A percentile compares a stretch with the other conserved stretches of the same genome.
Conservation (phyloP, 441 rosid genomes). For the Manihot esculenta region DNA sequence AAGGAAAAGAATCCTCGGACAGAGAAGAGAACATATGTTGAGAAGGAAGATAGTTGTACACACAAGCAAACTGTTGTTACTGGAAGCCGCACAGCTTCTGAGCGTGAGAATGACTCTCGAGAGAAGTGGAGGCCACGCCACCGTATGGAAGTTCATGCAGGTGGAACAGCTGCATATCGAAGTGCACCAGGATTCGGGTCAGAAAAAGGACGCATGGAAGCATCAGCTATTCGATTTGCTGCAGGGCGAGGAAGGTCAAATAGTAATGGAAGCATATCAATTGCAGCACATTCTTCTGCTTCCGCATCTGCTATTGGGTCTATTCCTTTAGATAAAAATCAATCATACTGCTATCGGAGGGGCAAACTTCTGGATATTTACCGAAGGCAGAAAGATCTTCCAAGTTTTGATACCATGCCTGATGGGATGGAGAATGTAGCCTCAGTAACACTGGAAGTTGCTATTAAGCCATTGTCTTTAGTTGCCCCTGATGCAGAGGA, state of each 20-base stretch:
- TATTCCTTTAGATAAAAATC: constrained; percentile 25
- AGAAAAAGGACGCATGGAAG: constrained; percentile 67
- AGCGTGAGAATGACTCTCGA: constrained; percentile 72
- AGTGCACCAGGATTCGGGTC: constrained; percentile 68
- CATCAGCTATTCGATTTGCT: constrained; percentile 56
- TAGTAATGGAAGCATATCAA: constrained; percentile 15
- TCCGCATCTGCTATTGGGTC: constrained; percentile 28
- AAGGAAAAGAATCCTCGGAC: constrained; percentile 68
- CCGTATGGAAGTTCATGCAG: constrained; percentile 34
- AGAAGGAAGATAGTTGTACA: constrained; percentile 52
- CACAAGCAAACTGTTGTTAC: constrained; percentile 48
- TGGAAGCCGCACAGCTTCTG: constrained; percentile 44
- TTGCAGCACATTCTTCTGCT: constrained; percentile 37
- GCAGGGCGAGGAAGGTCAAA: constrained; percentile 70
- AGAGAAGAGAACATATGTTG: constrained; percentile 59
- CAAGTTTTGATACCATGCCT: constrained; percentile 39
- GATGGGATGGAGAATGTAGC: constrained; percentile 51
- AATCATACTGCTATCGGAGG: constrained; percentile 62
- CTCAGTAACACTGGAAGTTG: constrained; percentile 40
- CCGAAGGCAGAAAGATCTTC: constrained; percentile 49
- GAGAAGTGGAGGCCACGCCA: constrained; percentile 97
- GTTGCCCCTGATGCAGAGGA: constrained; percentile 66
- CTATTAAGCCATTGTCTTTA: constrained; percentile 70
- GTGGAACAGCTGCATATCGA: constrained; percentile 26
- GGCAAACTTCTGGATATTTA: constrained; percentile 87